phyloP scores from a whole-genome alignment of 2,329 filamentous ascomycete species.

The Cladosporium sp. region DNA sequence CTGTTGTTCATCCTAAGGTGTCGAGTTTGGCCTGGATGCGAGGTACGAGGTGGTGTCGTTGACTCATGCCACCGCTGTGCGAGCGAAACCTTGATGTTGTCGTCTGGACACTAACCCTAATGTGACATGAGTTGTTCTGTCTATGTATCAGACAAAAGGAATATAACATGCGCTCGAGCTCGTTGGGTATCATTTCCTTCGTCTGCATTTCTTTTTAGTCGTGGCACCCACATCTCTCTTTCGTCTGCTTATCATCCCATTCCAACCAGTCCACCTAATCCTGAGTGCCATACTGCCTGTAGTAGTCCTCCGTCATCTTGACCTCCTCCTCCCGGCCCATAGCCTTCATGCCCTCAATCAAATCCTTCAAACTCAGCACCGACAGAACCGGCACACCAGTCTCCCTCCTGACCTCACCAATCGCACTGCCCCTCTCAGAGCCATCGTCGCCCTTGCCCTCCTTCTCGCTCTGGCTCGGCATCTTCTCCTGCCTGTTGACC shows the following conservation, averaged over 20 bases:
- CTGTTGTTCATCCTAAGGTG: not conserved
- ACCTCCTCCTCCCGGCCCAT: conserved; percentile 50
- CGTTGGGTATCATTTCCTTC: conserved; percentile 13
- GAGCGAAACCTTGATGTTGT: not conserved
- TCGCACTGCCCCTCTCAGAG: conserved; percentile 73
- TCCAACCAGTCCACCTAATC: not conserved
- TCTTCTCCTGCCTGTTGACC: conserved; percentile 83
- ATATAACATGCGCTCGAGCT: not conserved
- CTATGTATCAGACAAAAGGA: not conserved
- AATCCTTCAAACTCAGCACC: conserved; percentile 81
- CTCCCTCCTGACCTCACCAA: conserved; percentile 82
- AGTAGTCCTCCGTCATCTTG: conserved; percentile 71
- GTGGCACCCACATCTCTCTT: not conserved
- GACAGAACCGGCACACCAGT: conserved; percentile 80
- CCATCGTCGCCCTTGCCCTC: conserved; percentile 60
- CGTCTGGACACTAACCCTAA: not conserved
- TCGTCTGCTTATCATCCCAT: not conserved
- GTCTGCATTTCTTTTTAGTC: not conserved
- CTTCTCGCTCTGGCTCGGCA: conserved; percentile 56
- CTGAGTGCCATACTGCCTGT: conserved; percentile 42
- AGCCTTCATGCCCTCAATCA: conserved; percentile 54
- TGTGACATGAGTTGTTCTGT: not conserved
- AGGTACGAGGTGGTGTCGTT: not conserved
- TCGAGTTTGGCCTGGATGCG: not conserved
- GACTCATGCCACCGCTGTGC: not conserved